Base-by-base conservation (phyloP, 192 early-diverging fungal species). In the Coemansia sp. region DNA sequence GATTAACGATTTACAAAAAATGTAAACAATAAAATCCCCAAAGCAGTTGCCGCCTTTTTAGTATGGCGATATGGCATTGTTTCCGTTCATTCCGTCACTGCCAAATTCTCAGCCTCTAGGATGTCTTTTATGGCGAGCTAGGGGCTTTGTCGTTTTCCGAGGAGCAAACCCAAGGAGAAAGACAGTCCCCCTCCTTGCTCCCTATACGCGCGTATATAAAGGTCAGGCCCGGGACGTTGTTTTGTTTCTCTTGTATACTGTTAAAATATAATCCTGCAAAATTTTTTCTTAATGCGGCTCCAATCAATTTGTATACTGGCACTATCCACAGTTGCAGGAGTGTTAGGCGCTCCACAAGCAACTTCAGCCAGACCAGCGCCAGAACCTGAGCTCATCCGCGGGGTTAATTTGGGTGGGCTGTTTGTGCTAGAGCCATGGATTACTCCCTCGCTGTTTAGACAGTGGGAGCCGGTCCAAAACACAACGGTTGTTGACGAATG, bases 341-440 rank as follows among this genome's bases (percentile, higher is more conserved):
- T 32, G 6, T 1, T 37, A 26, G 39, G 36, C 3, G 21, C 51
- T 8, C 47, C 49, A 20, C 17, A 26, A 6, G 53, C 60, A 40
- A 32, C 23, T 6, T 20, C 47, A 30, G 18, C 14, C 2, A 11
- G 26, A 4, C 11, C 36, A 18, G 36, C 20, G 0, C 43, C 18
- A 18, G 40, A 16, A 1, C 12, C 30, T 9, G 65, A 57, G 28
- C 37, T 46, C 36, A 83, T 88, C 26, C 81, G 85, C 5, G 88
- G 88, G 6, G 86, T 88, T 20, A 89, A 88, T 30, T 58, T 89
- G 2, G 85, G 88, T 37, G 86, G 88, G 7, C 83, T 85, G 58
- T 79, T 89, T 34, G 86, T 89, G 8, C 71, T 86, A 2, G 88
- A 89, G 61, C 80, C 72, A 8, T 85, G 84, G 82, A 83, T 85